Percentiles rank a stretch among this genome's conserved stretches.
Conservation (phyloP, 352 stramenopile genomes). For the Blastocystis sp. region DNA sequence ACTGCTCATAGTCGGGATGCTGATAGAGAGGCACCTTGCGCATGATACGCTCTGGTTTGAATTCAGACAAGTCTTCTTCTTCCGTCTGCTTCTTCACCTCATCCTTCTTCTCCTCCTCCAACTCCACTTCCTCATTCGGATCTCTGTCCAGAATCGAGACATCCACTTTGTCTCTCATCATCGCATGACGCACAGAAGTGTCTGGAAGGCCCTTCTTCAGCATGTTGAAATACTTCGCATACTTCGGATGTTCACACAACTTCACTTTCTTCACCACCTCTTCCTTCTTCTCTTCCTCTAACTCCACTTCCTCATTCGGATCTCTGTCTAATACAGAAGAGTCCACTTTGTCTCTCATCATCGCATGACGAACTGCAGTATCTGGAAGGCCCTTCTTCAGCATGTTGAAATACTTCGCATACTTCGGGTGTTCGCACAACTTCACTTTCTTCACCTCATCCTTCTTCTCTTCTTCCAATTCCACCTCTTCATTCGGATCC, state of each 20-base stretch:
- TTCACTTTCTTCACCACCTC: slow-evolving; percentile 13
- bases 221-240: slow-evolving; percentile 66
- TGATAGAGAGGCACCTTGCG: slow-evolving; percentile 34
- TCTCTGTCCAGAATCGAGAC: slow-evolving; percentile 1
- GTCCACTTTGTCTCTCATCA: slow-evolving; percentile 50
- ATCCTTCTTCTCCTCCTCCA: not conserved
- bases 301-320: slow-evolving; percentile 62
- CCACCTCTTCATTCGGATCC: slow-evolving; percentile 53
- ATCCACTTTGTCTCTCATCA: slow-evolving; percentile 42
- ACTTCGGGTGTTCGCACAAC: slow-evolving; percentile 45
- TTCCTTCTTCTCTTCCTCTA: slow-evolving; percentile 20
- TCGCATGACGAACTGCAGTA: slow-evolving; percentile 30
- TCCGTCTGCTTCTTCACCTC: slow-evolving; percentile 8
- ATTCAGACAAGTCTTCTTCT: not conserved
- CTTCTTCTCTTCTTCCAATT: slow-evolving; percentile 20
- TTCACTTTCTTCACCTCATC: not conserved
- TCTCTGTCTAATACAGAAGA: slow-evolving; percentile 28
- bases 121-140: slow-evolving; percentile 36
- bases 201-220: slow-evolving; percentile 43
- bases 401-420: slow-evolving; percentile 60
- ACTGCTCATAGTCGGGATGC: slow-evolving; percentile 56
- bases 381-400: slow-evolving; percentile 55
- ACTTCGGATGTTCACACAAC: slow-evolving; percentile 48
- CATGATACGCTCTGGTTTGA: not conserved
- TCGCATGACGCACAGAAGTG: not conserved